Conservation (phyloP, 2,329 filamentous ascomycete genomes). For the Pleoardoris graminearum region DNA sequence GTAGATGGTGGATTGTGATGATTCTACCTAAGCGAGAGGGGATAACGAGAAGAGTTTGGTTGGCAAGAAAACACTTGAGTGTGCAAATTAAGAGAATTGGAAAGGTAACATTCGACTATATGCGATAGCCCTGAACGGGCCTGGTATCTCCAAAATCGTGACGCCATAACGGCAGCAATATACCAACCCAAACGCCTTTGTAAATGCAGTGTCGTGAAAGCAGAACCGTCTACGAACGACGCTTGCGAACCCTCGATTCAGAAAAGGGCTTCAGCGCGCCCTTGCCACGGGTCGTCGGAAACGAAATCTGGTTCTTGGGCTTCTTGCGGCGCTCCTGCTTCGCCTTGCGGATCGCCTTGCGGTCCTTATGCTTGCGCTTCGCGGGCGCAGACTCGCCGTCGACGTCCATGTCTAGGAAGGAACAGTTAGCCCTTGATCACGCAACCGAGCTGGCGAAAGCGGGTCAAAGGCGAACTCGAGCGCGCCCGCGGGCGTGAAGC, state of each 20-base stretch:
- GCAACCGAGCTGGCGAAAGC: slow-evolving; percentile 35
- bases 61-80: no score
- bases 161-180: neutral
- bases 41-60: no score
- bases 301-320: slow-evolving; percentile 46
- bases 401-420: slow-evolving; percentile 45
- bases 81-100: no score
- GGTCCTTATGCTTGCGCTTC: slow-evolving; percentile 40
- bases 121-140: slow-evolving; percentile 2
- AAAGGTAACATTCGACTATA: neutral
- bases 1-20: no score
- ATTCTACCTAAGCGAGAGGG: no score
- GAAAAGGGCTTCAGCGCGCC: slow-evolving; percentile 42
- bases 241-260: slow-evolving; percentile 33
- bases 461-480: slow-evolving; percentile 45
- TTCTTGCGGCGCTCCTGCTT: slow-evolving; percentile 45
- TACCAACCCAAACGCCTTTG: slow-evolving; percentile 2
- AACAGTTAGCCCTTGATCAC: slow-evolving; percentile 42
- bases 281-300: slow-evolving; percentile 39
- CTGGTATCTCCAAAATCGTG: slow-evolving; percentile 5
- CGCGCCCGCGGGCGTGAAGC: slow-evolving; percentile 42
- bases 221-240: slow-evolving; percentile 23
- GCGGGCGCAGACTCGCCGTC: slow-evolving; percentile 26
- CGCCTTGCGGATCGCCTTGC: slow-evolving; percentile 28
- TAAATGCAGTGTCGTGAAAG: slow-evolving; percentile 5